phyloP scores from a whole-genome alignment of 352 stramenopile species.

The Globisporangium okanoganense region DNA sequence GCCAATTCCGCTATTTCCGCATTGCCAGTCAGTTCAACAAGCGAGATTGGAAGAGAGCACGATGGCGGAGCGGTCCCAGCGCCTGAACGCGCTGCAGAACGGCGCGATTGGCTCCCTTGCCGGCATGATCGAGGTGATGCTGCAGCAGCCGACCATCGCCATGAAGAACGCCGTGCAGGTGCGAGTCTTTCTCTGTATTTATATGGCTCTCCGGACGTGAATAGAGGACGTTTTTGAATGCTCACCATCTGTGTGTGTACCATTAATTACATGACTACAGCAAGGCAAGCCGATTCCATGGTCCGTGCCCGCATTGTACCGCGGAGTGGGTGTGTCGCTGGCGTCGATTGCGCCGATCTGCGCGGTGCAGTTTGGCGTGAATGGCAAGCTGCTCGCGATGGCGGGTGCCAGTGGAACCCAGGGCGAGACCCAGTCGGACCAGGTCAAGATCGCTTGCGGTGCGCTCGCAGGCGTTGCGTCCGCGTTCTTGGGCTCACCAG shows the following conservation, averaged over 20 bases:
- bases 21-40: not conserved
- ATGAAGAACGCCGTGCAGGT: constrained; percentile 82
- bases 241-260: not conserved
- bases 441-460: constrained; percentile 56
- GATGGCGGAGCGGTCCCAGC: constrained; percentile 42
- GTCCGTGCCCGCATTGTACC: constrained; percentile 61
- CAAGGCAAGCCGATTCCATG: constrained; percentile 66
- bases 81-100: constrained; percentile 68
- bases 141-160: constrained; percentile 81
- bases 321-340: constrained; percentile 72
- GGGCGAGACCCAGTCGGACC: constrained; percentile 26
- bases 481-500: constrained; percentile 57
- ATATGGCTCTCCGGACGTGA: not conserved
- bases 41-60: not conserved
- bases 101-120: constrained; percentile 72
- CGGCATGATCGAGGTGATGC: constrained; percentile 79
- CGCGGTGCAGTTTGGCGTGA: constrained; percentile 76
- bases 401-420: constrained; percentile 7
- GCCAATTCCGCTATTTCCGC: not conserved
- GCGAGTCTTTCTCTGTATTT: not conserved
- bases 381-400: constrained; percentile 56
- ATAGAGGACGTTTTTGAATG: not conserved
- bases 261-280: constrained; percentile 17
- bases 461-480: constrained; percentile 60
- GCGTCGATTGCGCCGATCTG: constrained; percentile 77